Evolutionary conservation across 495 filamentous ascomycete species (phyloP).

Genomic region (Aspergillus carlsbadensis): DNA sequence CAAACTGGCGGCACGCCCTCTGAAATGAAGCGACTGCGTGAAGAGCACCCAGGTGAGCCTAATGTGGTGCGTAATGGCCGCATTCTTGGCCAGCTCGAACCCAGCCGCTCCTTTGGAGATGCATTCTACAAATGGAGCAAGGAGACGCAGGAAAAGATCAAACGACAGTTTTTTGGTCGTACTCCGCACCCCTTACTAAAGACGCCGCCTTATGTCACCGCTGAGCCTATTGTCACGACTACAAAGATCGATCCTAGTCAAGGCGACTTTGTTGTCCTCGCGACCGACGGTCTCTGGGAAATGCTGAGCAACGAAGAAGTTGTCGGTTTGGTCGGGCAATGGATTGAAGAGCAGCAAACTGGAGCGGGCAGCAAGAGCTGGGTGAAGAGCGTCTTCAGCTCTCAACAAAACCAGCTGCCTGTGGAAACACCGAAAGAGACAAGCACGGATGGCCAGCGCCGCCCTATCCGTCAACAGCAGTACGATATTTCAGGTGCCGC

Average conservation of each 20-base stretch:
- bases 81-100: constrained; percentile 88
- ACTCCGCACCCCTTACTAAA: constrained; percentile 68
- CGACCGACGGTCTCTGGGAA: constrained; percentile 97
- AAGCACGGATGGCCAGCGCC: constrained; percentile 54
- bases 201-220: constrained; percentile 96
- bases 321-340: constrained; percentile 91
- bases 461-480: constrained; percentile 81
- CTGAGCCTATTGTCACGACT: constrained; percentile 93
- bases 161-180: constrained; percentile 79
- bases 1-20: constrained; percentile 85
- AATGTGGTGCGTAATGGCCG: constrained; percentile 83
- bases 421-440: constrained; percentile 50
- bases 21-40: constrained; percentile 77
- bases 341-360: constrained; percentile 76
- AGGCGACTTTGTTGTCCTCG: constrained; percentile 95
- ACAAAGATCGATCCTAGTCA: constrained; percentile 86
- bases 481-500: constrained; percentile 70
- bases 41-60: constrained; percentile 83
- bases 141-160: constrained; percentile 78
- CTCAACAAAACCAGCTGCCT: constrained; percentile 48
- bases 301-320: constrained; percentile 99
- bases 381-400: constrained; percentile 51
- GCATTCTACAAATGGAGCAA: constrained; percentile 93
- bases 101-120: constrained; percentile 92
- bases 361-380: constrained; percentile 42